These are phyloP conservation scores for Corymbia calophylla DNA, from an alignment of 441 rosid genomes.

Conservation along the genomic window DNA sequence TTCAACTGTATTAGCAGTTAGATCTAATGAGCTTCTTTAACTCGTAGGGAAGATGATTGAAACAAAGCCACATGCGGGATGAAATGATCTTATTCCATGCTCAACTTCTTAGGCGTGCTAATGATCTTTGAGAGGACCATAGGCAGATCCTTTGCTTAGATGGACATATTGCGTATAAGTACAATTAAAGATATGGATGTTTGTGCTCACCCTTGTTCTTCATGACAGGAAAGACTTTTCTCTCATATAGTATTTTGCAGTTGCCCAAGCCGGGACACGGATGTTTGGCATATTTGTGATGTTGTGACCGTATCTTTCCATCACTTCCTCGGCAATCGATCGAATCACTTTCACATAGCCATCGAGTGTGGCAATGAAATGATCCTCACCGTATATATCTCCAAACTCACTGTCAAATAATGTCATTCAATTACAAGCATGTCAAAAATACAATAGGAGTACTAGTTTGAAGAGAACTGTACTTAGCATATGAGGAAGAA, in stretches of 20 bases:
- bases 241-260: constrained; percentile 48
- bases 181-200: not conserved
- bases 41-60: not conserved
- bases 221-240: constrained; percentile 64
- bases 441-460: not conserved
- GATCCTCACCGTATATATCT: constrained; percentile 79
- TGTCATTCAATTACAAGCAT: not conserved
- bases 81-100: not conserved
- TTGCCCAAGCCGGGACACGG: constrained; percentile 79
- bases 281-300: constrained; percentile 50
- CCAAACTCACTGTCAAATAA: constrained; percentile 55
- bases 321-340: constrained; percentile 59
- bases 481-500: too few species aligned
- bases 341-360: constrained; percentile 64
- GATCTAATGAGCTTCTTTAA: not conserved
- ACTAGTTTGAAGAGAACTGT: too few species aligned
- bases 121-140: not conserved
- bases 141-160: not conserved
- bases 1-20: not conserved
- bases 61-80: not conserved
- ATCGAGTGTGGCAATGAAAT: constrained; percentile 59
- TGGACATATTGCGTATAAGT: not conserved
- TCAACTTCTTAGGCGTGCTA: not conserved
- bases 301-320: constrained; percentile 53
- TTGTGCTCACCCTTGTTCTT: constrained; percentile 53